Base-by-base conservation (phyloP, 371 early-diverging fungal species). In the Cokeromyces recurvatus region DNA sequence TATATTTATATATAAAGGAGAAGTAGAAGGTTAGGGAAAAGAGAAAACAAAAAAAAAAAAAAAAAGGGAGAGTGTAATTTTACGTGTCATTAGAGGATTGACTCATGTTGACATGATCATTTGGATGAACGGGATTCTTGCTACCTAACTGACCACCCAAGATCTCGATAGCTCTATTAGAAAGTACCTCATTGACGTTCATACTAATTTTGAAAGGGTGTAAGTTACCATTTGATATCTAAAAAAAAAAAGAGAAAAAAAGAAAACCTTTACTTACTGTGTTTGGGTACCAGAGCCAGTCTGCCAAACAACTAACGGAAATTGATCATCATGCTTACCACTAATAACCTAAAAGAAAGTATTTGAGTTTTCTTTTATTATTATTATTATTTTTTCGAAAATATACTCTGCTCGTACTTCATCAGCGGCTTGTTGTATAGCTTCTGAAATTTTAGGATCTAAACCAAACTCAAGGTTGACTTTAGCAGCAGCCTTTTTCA, bases 221-320 rank as follows among this genome's bases (percentile, higher is more conserved):
- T n/a, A n/a, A n/a, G n/a, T n/a, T n/a, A n/a, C n/a, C n/a, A 36
- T 4, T 16, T 16, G 17, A 36, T 34, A 34, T 12, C 21, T 20
- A 24, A 20, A n/a, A 36, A 11, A 24, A 22, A 3, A 35, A 37
- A 22, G 17, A 7, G 6, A 42, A 19, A 19, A 12, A 22, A 14
- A 22, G 2, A 1, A 12, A 34, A 38, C 5, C 23, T 38, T 5
- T 14, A 54, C 68, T 55, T 64, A 68, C 68, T 96, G 93, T 48
- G 91, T 84, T 77, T 95, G 95, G n/a, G 95, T 97, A 43, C 97
- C 97, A 17, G 92, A 91, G n/a, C 97, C 97, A 23, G 96, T 95
- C 68, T 95, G 95, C 91, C 89, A 97, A 27, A 94, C 89, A 20
- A 97, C 96, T 43, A 97, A 76, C 32, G 97, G 97, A 77, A 97